A percentile compares a stretch with the other conserved stretches of the same genome.
phyloP scores from a whole-genome alignment of 345 rosid genomes.

The Brassica napus region DNA sequence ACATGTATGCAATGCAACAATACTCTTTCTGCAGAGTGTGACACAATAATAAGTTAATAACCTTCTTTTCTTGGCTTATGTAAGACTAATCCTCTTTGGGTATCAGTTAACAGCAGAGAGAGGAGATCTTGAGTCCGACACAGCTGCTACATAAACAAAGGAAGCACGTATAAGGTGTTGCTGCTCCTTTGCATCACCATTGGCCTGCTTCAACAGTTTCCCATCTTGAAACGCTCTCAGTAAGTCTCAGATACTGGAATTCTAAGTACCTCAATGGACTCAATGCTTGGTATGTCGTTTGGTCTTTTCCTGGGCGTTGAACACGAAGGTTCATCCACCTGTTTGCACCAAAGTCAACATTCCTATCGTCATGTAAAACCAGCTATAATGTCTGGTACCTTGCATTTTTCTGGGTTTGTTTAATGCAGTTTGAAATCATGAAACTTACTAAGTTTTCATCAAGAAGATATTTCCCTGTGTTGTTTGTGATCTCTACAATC shows the following conservation, averaged over 20 bases:
- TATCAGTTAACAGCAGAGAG: conserved; percentile 83
- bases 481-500: conserved; percentile 77
- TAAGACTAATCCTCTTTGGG: conserved; percentile 2
- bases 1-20: conserved; percentile 17
- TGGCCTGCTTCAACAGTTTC: conserved; percentile 58
- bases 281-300: conserved; percentile 66
- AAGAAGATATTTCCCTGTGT: too few relatives aligned
- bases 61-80: conserved; percentile 6
- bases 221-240: conserved; percentile 71
- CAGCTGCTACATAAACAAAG: conserved; percentile 55
- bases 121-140: conserved; percentile 86
- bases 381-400: too few relatives aligned
- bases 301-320: conserved; percentile 77
- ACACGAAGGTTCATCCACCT: too few relatives aligned
- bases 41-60: background rate
- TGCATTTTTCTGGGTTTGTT: too few relatives aligned
- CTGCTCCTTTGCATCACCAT: conserved; percentile 68
- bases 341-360: too few relatives aligned
- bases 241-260: conserved; percentile 86
- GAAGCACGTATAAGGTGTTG: conserved; percentile 51
- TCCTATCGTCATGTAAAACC: too few relatives aligned
- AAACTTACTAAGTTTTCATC: too few relatives aligned
- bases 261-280: conserved; percentile 84
- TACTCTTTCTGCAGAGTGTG: conserved; percentile 46
- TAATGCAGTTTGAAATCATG: too few relatives aligned